Base-by-base conservation (phyloP, 768 basidiomycete species). In the Russula ochroleuca region DNA sequence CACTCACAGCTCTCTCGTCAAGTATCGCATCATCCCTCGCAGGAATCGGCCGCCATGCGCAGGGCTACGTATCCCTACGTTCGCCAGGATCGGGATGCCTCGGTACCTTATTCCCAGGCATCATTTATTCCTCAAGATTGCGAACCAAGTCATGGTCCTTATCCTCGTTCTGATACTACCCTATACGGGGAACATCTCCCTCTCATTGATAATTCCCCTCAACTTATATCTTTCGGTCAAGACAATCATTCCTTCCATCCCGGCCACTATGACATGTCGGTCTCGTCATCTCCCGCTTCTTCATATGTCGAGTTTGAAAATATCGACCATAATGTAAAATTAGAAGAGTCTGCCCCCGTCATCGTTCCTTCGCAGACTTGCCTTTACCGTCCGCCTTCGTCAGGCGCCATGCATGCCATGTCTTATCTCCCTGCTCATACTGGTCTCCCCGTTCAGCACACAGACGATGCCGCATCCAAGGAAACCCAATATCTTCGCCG, bases 401-500 rank as follows among this genome's bases (percentile, higher is more conserved):
- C 72, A 2, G 67, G 69, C 41, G 72, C 68, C 50, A 72, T 76
- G 70, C 69, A 66, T 35, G 64, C 63, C 35, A 63, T 59, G 61
- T 68, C 75, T 13, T 73, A 79, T 69, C 73, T 81, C 57, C 74
- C 78, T 3, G 73, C 74, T 13, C 75, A 80, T 49, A 69, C 74
- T 8, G 83, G 82, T 14, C 79, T 91, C 40, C 84, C 84, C 60
- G 87, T 93, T 8, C 90, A 91, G 73, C 89, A 93, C 77, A 94
- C 92, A 0, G 92, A 94, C 76, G 92, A 94, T 72, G 92, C 92
- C 15, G 88, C 90, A 1, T 88, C 86, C 48, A 94, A 94, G 75
- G 92, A 94, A 74, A 94, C 92, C 0, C 92, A 94, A 76, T 92
- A 91, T 72, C 86, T 94, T 61, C 88, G 92, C 25, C 81, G 92